Base-by-base conservation (phyloP, 441 rosid species). In the Adansonia grandidieri region DNA sequence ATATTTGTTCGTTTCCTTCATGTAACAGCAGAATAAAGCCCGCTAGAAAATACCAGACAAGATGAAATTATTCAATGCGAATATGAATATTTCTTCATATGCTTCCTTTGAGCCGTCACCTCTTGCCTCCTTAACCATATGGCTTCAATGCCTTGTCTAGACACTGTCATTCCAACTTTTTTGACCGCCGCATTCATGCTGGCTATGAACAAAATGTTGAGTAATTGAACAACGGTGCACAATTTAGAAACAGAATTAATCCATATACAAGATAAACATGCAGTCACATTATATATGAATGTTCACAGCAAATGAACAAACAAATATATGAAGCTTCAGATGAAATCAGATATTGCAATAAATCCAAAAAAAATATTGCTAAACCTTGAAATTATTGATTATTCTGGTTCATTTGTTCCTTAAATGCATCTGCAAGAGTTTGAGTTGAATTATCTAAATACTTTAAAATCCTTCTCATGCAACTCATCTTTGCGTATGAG, bases 51-150 rank as follows among this genome's bases (percentile, higher is more conserved):
- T n/a, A 72, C 2, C 1, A 22, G n/a, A 3, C 3, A 24, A 71
- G 50, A 67, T 10, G 51, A 37, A 42, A 51, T 74, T 90, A 96
- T 98, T 87, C 89, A 84, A 64, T 92, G 88, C 2, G 98, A 92
- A 63, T 88, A 91, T 0, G 98, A 93, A 86, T 92, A 96, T 77
- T 84, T 83, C 84, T 89, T 82, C 93, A 93, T 92, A 44, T 96
- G 82, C 15, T 91, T 93, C 84, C 99, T 85, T 84, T 82, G 89
- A 71, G 85, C 57, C 44, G 65, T 75, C 73, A 93, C 96, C 28
- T 91, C 92, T 75, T 86, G 91, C 85, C 82, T 90, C 77, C 81
- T 90, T 51, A 82, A 83, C 90, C 88, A 89, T 65, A 82, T 80
- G 40, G 87, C 78, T 84, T 92, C 91, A 22, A 85, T 78, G 56